These are phyloP conservation scores for Aureobasidium lini DNA, from an alignment of 2,329 filamentous ascomycete genomes.

Conservation along the genomic window DNA sequence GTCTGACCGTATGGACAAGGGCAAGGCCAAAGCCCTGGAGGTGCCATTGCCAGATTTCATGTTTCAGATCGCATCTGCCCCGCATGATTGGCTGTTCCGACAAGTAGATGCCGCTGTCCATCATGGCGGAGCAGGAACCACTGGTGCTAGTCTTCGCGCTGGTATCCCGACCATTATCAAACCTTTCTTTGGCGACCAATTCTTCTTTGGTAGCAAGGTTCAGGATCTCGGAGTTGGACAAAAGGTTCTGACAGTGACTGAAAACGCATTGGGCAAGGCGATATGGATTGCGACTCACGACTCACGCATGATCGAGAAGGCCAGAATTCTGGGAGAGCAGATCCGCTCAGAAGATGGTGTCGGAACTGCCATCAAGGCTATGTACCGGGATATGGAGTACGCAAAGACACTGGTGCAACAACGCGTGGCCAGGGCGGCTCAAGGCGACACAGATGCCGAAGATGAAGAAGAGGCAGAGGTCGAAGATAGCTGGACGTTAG, in stretches of 20 bases:
- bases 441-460: conserved; percentile 25
- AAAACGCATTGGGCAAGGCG: conserved; percentile 74
- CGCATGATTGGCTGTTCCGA: conserved; percentile 92
- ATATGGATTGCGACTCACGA: conserved; percentile 88
- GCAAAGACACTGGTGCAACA: conserved; percentile 75
- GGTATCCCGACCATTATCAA: conserved; percentile 91
- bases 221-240: conserved; percentile 92
- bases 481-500: conserved; percentile 68
- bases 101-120: conserved; percentile 93
- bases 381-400: conserved; percentile 93
- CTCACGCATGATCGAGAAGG: conserved; percentile 85
- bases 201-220: conserved; percentile 84
- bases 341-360: conserved; percentile 89
- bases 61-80: conserved; percentile 70
- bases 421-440: conserved; percentile 17
- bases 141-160: conserved; percentile 82
- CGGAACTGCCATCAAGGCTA: conserved; percentile 78
- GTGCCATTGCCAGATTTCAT: conserved; percentile 72
- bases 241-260: conserved; percentile 80
- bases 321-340: conserved; percentile 70
- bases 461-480: conserved; percentile 22
- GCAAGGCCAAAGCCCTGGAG: conserved; percentile 50
- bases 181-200: conserved; percentile 97
- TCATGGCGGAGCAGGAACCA: conserved; percentile 91
- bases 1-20: conserved; percentile 72